Base-by-base conservation (phyloP, 352 stramenopile genomes). In the Phytophthora ramorum region DNA sequence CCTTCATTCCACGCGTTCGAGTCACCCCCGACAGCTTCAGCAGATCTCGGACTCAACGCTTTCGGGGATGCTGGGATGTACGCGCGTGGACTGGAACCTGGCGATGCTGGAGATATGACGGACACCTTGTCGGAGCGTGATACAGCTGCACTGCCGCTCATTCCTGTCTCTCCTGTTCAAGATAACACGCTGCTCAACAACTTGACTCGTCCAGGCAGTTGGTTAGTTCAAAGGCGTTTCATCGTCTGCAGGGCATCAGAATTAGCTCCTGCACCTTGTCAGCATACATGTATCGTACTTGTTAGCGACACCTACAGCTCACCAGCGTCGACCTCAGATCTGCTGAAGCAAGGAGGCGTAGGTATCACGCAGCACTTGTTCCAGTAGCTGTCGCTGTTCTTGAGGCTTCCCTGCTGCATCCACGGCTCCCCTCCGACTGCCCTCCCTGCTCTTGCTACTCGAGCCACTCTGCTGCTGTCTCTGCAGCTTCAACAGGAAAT, bases 401-500 rank as follows among this genome's bases (percentile, higher is more conserved):
- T 74, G 62, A 38, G 59, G 50, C 32, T 75, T 73, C 14, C 50
- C 65, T 28, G 56, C 19, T 41, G 37, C 26, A 22, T 71, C 55
- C n/a, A 26, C 37, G 61, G 40, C 49, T 59, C 38, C 32, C 65
- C 43, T 66, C 26, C 54, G 49, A 24, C 16, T 47, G 17, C 32
- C n/a, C 20, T 67, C 58, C 28, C 49, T 63, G 41, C 43, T 52
- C 41, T 69, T 69, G 47, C 40, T 53, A 51, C 38, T 57, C 8
- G 53, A 59, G n/a, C 59, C 54, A 66, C 28, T 60, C 69, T 72
- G 74, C 45, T 73, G 69, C 20, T 85, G 72, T 45, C 83, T 83
- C 53, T 91, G 82, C 48, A 91, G 35, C 61, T 89, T 91, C 34
- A 91, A 62, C 17, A 91, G 43, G 52, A 90, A 87, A 75, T 91